A percentile compares a stretch with the other conserved stretches of the same genome.
Evolutionary conservation across 176 grass and related monocot genomes (phyloP).

Genomic region (Triticum timopheevii): DNA sequence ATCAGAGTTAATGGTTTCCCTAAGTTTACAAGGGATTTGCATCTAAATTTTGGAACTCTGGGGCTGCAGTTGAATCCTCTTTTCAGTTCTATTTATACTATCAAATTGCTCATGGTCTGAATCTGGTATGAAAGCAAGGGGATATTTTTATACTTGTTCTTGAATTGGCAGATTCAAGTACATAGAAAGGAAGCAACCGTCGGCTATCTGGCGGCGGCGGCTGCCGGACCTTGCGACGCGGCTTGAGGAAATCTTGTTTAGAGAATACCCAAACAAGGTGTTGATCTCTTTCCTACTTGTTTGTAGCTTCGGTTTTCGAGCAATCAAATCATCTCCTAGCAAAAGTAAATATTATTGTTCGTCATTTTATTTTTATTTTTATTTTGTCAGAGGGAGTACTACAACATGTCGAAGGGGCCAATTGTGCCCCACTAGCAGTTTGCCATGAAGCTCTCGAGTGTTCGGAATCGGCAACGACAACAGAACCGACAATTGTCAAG

Average conservation of each 20-base stretch:
- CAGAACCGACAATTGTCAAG: constrained; percentile 45
- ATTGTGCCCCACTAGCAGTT: not conserved
- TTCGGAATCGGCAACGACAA: constrained; percentile 37
- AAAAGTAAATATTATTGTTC: constrained; percentile 19
- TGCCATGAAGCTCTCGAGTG: constrained; percentile 43
- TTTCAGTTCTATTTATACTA: not conserved
- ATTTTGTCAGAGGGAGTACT: constrained; percentile 67
- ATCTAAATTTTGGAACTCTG: not conserved
- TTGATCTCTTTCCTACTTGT: not conserved
- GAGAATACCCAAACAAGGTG: constrained; percentile 53
- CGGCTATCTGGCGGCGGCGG: constrained; percentile 10
- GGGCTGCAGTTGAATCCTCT: not conserved
- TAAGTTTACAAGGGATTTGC: not conserved
- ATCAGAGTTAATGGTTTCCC: not conserved
- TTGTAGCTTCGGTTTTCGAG: constrained; percentile 19
- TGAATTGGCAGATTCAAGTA: constrained; percentile 23
- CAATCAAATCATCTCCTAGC: not conserved
- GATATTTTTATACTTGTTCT: constrained; percentile 7
- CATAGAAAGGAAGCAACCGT: constrained; percentile 26
- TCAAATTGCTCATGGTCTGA: not conserved
- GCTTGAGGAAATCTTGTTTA: constrained; percentile 53
- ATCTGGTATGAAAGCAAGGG: not conserved
- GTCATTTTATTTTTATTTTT: constrained; percentile 5
- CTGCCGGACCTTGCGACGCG: constrained; percentile 32
- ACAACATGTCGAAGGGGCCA: constrained; percentile 49